A percentile compares a stretch with the other conserved stretches of the same genome.
Evolutionary conservation across 78 protist genomes (phyloP).

Genomic region (Creolimax fragrantissima): DNA sequence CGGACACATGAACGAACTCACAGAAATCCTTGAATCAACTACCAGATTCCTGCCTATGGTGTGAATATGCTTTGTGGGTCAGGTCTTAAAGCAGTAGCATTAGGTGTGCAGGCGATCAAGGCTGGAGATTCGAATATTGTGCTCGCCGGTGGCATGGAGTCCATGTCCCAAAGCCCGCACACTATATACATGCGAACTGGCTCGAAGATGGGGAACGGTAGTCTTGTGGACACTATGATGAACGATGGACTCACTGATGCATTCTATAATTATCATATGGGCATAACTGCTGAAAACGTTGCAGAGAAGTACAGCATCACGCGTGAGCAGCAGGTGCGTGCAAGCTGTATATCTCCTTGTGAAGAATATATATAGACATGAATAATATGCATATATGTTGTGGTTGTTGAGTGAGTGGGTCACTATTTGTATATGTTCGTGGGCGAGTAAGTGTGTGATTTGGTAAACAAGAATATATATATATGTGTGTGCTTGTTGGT

Average conservation of each 20-base stretch:
- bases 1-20: no score
- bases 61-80: slow-evolving; percentile 92
- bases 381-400: no score
- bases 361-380: no score
- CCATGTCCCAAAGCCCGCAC: slow-evolving; percentile 87
- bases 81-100: slow-evolving; percentile 82
- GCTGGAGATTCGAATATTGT: slow-evolving; percentile 61
- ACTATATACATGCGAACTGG: slow-evolving; percentile 62
- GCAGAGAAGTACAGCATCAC: slow-evolving; percentile 61
- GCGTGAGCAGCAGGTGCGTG: slow-evolving; percentile 37
- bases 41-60: slow-evolving; percentile 39
- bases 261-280: slow-evolving; percentile 68
- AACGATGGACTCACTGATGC: slow-evolving; percentile 91
- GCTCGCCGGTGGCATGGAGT: slow-evolving; percentile 94
- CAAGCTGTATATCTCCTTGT: no score
- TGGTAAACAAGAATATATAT: not conserved
- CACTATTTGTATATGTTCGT: not conserved
- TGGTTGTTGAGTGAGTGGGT: not conserved
- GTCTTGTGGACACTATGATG: slow-evolving; percentile 62
- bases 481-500: not conserved
- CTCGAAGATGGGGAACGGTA: slow-evolving; percentile 54
- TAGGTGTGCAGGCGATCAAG: slow-evolving; percentile 76
- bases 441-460: not conserved
- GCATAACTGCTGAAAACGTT: slow-evolving; percentile 75
- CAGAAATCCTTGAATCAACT: no score